Percentiles rank a stretch among this genome's conserved stretches.
phyloP scores from a whole-genome alignment of 441 rosid genomes.

The Bocquillonia castaneifolia region DNA sequence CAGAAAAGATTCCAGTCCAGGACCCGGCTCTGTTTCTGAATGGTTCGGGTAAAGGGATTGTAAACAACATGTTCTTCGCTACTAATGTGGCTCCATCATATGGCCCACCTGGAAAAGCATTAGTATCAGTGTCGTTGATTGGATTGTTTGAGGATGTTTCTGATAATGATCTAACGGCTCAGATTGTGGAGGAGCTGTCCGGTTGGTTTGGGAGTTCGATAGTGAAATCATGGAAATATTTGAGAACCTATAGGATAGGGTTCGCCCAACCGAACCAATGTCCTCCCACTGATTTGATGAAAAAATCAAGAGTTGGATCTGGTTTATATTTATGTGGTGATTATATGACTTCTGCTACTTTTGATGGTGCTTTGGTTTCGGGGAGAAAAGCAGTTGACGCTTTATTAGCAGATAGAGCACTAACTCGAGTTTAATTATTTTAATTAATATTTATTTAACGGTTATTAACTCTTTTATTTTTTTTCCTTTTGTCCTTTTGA shows the following conservation, averaged over 20 bases:
- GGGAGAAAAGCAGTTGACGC: constrained; percentile 79
- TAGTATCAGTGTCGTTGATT: constrained; percentile 69
- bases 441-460: too few relatives aligned
- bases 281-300: constrained; percentile 67
- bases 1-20: constrained; percentile 44
- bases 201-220: constrained; percentile 56
- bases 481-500: too few relatives aligned
- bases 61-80: constrained; percentile 84
- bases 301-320: constrained; percentile 35
- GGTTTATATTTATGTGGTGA: constrained; percentile 69
- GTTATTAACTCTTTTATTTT: not conserved
- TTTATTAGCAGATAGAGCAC: constrained; percentile 39
- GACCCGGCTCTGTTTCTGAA: constrained; percentile 74
- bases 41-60: constrained; percentile 64
- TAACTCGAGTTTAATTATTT: constrained; percentile 9
- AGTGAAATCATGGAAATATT: constrained; percentile 60
- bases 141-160: constrained; percentile 50
- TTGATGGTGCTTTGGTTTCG: constrained; percentile 83
- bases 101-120: constrained; percentile 58
- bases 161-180: constrained; percentile 44
- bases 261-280: constrained; percentile 83
- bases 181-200: constrained; percentile 53
- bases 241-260: constrained; percentile 58
- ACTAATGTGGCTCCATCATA: constrained; percentile 77
- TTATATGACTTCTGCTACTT: constrained; percentile 68